These are phyloP conservation scores for Fusarium napiforme DNA, from an alignment of 2,329 filamentous ascomycete species.

Conservation along the genomic window DNA sequence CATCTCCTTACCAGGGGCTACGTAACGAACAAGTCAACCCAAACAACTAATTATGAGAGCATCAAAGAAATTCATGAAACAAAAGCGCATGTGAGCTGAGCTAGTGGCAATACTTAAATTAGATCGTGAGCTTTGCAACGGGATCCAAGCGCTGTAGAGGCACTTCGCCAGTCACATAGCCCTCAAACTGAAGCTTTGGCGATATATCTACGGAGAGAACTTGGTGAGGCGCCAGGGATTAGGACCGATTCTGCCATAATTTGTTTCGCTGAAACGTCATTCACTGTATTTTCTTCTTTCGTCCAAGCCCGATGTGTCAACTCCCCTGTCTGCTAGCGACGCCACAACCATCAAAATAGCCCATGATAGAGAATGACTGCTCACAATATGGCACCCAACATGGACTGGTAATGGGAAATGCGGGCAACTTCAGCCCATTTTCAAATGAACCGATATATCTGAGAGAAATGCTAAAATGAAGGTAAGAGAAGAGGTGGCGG, in stretches of 20 bases:
- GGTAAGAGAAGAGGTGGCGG: background rate
- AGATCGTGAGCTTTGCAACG: background rate
- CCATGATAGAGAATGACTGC: background rate
- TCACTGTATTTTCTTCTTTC: background rate
- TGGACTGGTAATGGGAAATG: background rate
- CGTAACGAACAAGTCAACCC: background rate
- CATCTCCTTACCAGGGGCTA: background rate
- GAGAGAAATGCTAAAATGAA: background rate
- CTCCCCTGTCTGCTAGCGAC: background rate
- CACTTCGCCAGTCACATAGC: background rate
- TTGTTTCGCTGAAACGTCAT: background rate
- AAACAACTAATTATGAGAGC: background rate
- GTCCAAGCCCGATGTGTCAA: background rate
- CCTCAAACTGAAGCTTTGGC: background rate
- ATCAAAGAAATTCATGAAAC: background rate
- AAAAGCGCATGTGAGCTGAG: background rate
- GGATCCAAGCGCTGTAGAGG: background rate
- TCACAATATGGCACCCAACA: background rate
- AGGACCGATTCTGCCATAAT: background rate
- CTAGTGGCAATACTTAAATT: background rate
- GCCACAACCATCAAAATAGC: background rate
- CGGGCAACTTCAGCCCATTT: background rate
- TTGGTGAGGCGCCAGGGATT: background rate
- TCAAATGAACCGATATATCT: background rate
- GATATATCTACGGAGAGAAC: background rate